Evolutionary conservation across 78 protist species (phyloP), one percentile per base, ranked within the genome.

Genomic region (Dictyostelium citrinum): DNA sequence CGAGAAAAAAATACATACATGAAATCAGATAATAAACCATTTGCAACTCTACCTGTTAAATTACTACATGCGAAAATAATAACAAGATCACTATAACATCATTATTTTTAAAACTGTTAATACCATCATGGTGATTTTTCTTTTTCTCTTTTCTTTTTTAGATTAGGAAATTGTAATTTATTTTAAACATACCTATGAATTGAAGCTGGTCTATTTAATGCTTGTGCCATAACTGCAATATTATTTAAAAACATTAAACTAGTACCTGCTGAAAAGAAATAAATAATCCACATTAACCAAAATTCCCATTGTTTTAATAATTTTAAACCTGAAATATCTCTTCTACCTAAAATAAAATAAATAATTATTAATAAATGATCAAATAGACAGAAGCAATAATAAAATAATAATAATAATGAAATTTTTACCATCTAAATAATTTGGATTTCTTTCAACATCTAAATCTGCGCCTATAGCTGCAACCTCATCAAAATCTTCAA

Each of bases 171-270:
- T n/a, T 39, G 43, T 39, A 39, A 39, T 39, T 39, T 5, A 7
- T 39, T 39, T 39, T 39, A 55, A 16, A 55, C 64, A 20, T 55
- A 55, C 64, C 64, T 55, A 2, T 35, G 70, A 29, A 43, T 2
- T 27, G 82, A 37, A 24, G 20, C 39, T 43, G 43, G 24, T 31
- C 79, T 67, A 2, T 35, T 41, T 27, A 76, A 60, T 35, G 93
- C 39, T 49, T 61, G 29, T 16, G 43, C 79, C 55, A 88, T 58
- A 11, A 75, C 51, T 33, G 58, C 84, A 31, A 88, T 88, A 68
- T 88, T 88, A 68, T 88, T 88, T 43, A 88, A 46, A 68, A 77
- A 88, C 93, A 88, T 88, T 67, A 88, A 78, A 78, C 84, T 33
- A n/a, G 45, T 12, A 79, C 93, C 93, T 27, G 93, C 93, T 33